phyloP scores from a whole-genome alignment of 192 early-diverging fungal species.

The Podila verticillata region DNA sequence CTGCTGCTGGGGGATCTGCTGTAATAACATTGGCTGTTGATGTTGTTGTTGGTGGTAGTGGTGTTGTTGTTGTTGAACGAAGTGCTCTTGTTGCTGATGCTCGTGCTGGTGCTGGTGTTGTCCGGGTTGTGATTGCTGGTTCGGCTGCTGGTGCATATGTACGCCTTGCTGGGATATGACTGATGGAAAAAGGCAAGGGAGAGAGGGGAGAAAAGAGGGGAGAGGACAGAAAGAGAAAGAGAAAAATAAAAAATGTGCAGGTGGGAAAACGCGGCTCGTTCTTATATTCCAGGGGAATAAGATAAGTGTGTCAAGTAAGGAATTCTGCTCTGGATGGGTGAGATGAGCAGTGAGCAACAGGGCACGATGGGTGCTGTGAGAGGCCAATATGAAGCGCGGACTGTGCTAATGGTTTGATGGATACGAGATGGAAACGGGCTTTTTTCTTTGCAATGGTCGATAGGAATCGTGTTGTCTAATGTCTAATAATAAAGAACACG shows the following conservation, averaged over 20 bases:
- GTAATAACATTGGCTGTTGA: constrained; percentile 26
- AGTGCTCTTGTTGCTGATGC: constrained; percentile 8
- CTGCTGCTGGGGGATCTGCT: constrained; percentile 26
- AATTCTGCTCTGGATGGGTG: too few species aligned
- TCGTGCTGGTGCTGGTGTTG: neutral
- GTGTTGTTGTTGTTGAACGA: neutral
- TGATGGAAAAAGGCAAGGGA: neutral
- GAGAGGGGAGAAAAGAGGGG: too few species aligned
- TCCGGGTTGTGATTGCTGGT: neutral
- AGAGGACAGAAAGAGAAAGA: neutral
- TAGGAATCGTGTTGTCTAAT: too few species aligned
- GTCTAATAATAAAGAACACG: too few species aligned
- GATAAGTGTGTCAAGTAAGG: too few species aligned
- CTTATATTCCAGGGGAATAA: too few species aligned
- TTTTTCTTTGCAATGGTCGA: too few species aligned
- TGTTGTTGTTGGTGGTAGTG: constrained; percentile 26
- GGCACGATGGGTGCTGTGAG: too few species aligned
- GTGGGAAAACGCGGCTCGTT: neutral
- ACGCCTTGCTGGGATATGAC: neutral
- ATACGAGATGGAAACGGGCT: too few species aligned
- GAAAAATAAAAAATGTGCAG: neutral
- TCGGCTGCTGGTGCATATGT: constrained; percentile 2
- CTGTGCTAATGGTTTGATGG: too few species aligned
- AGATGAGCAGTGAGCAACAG: too few species aligned
- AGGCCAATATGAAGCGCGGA: too few species aligned